These are phyloP conservation scores for Paramecium bursaria DNA, from an alignment of 73 alveolate genomes.

Conservation along the genomic window DNA sequence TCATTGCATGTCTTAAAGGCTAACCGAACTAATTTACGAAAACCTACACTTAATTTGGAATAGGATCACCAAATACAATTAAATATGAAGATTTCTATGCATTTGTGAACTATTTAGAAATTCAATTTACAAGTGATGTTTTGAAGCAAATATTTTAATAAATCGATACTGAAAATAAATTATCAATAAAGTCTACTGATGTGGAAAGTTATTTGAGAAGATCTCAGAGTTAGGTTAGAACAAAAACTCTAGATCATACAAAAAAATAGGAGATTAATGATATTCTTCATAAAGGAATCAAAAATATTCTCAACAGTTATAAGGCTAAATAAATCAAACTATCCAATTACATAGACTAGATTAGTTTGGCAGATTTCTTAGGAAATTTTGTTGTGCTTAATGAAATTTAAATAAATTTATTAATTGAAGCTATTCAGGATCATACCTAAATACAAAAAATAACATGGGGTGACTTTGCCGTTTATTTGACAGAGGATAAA, in stretches of 20 bases:
- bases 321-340: not conserved
- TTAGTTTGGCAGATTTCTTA: constrained; percentile 41
- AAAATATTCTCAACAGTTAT: not conserved
- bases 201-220: constrained; percentile 23
- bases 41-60: constrained; percentile 18
- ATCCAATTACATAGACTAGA: constrained; percentile 4
- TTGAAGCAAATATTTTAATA: not conserved
- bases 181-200: constrained; percentile 28
- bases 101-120: constrained; percentile 37
- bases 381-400: not conserved
- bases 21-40: constrained; percentile 34
- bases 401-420: constrained; percentile 23
- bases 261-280: constrained; percentile 40
- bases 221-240: constrained; percentile 36
- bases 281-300: constrained; percentile 11
- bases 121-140: not conserved
- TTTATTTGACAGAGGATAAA: constrained; percentile 35
- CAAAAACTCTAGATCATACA: constrained; percentile 32
- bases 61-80: constrained; percentile 34
- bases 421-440: constrained; percentile 47
- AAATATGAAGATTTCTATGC: constrained; percentile 24
- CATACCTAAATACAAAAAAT: constrained; percentile 10
- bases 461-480: constrained; percentile 60
- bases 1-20: constrained; percentile 5
- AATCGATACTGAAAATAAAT: constrained; percentile 15